These are phyloP conservation scores for Carex myosuroides DNA, from an alignment of 176 grass and related monocot species.

Conservation along the genomic window DNA sequence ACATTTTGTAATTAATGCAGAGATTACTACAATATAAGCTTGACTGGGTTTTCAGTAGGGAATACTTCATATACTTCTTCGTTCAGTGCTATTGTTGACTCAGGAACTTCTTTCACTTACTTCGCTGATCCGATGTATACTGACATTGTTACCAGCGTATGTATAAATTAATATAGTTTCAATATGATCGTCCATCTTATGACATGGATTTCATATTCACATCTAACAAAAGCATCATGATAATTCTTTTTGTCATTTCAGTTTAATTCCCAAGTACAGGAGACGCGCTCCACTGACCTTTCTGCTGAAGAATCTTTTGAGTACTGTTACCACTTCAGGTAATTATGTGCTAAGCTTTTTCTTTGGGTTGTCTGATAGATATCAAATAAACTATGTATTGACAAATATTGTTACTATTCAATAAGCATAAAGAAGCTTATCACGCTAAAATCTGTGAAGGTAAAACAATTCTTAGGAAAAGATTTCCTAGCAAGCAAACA, in stretches of 20 bases:
- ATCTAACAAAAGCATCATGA: neutral
- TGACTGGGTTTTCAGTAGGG: constrained; percentile 40
- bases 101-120: constrained; percentile 81
- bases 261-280: constrained; percentile 63
- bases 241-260: constrained; percentile 26
- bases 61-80: constrained; percentile 22
- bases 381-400: too few relatives aligned
- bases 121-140: constrained; percentile 76
- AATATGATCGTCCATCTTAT: neutral
- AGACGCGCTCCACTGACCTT: constrained; percentile 9
- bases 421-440: too few relatives aligned
- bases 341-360: constrained; percentile 13
- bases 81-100: constrained; percentile 70
- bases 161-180: constrained; percentile 21
- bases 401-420: too few relatives aligned
- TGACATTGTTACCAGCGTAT: constrained; percentile 53
- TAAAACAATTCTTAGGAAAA: too few relatives aligned
- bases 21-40: constrained; percentile 68
- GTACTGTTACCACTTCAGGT: constrained; percentile 73
- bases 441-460: too few relatives aligned
- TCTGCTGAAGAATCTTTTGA: constrained; percentile 42
- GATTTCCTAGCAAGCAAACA: too few relatives aligned
- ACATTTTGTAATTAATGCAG: constrained; percentile 31
- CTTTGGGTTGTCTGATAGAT: too few relatives aligned
- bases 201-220: neutral